Base-by-base conservation (phyloP, 306 rosid genomes). In the Oemleria cerasiformis region DNA sequence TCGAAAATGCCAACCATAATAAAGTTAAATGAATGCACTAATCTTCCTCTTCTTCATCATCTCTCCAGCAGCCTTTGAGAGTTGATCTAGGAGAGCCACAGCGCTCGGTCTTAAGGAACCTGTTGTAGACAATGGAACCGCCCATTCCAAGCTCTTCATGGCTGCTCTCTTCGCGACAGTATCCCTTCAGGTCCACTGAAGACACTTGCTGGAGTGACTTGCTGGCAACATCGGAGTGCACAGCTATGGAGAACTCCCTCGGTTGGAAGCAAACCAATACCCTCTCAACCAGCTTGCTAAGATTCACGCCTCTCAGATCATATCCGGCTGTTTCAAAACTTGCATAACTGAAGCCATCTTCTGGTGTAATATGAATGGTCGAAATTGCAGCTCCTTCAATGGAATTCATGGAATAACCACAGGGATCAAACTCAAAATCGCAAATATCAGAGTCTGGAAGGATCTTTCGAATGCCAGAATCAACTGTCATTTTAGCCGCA, bases 381-480 rank as follows among this genome's bases (percentile, higher is more conserved):
- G 92, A 88, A 53, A 88, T 83, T 12, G 90, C 92, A 61, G 70
- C 63, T 12, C 85, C 88, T 75, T 88, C 86, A 17, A 88, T 79
- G 34, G 90, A 82, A 19, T 88, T 88, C 92, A 88, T 85, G 1
- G 92, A 88, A 68, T 85, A 88, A 50, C 92, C 92, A 60, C 92
- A 88, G 0, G 93, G 90, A 5, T 88, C 93, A 71, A 88, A 88
- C 14, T 84, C 88, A 1, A 88, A 88, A 67, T 88, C 93, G 10
- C 93, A 84, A 11, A 88, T 88, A 25, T 88, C 59, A 8, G 92
- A 88, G 4, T 73, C 80, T 4, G 93, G 90, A 69, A 88, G 90
- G 73, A 88, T 88, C 38, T 75, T 80, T 78, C 88, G 81, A 16
- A 88, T 88, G 42, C 90, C 93, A 66, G 93, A 88, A 40, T 81